Conservation (phyloP, 306 rosid species). For the Arachis stenosperma region DNA sequence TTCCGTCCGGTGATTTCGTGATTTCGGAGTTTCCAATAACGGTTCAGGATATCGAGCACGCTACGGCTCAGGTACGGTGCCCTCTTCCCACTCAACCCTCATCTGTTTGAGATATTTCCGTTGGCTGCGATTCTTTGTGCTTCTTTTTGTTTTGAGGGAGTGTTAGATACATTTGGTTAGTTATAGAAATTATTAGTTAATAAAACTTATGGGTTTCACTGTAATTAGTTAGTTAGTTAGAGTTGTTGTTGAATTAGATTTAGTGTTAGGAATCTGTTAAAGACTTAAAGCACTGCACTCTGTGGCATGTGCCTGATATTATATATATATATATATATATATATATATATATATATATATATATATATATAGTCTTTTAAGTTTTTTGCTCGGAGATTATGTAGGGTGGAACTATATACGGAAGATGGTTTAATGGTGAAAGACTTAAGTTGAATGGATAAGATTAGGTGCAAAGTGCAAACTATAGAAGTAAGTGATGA, state of each 20-base stretch:
- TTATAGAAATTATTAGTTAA: too few species aligned
- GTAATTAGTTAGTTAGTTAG: too few species aligned
- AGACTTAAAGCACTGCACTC: too few species aligned
- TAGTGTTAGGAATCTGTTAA: too few species aligned
- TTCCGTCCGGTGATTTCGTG: slow-evolving; percentile 82
- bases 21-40: slow-evolving; percentile 71
- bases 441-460: background rate
- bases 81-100: background rate
- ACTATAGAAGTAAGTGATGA: background rate
- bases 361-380: background rate
- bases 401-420: background rate
- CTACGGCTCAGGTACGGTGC: slow-evolving; percentile 76
- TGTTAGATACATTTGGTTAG: too few species aligned
- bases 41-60: slow-evolving; percentile 72
- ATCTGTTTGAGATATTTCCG: slow-evolving; percentile 39
- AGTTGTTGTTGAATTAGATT: too few species aligned
- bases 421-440: background rate
- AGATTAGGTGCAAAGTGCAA: too few species aligned
- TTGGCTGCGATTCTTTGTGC: background rate
- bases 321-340: too few species aligned
- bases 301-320: too few species aligned
- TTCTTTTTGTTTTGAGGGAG: background rate
- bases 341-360: too few species aligned
- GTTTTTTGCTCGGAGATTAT: background rate
- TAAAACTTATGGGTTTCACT: too few species aligned